Base-by-base conservation (phyloP, 371 early-diverging fungal genomes). In the Mucor velutinosus region DNA sequence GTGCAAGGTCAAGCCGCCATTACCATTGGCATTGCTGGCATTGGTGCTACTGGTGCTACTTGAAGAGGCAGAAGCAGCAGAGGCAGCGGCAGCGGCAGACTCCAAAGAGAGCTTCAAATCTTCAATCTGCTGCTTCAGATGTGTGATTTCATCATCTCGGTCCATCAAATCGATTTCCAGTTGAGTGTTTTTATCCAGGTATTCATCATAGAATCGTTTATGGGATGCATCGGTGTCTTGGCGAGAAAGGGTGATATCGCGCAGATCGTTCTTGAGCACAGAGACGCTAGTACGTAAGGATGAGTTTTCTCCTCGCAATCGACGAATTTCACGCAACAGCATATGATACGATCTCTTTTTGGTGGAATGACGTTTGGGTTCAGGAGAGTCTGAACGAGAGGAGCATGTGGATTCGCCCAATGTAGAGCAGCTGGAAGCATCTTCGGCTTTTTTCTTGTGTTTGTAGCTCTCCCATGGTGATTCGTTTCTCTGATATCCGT, bases 261-360 rank as follows among this genome's bases (percentile, higher is more conserved):
- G 73, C 2, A 84, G 56, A 35, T 84, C 84, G 27, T 76, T 71
- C 39, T 76, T 76, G 14, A 81, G 64, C 0, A 81, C 62, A 39
- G 75, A 64, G 10, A 84, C 77, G 35, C 72, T 79, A 8, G 63
- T 65, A 30, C 63, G 64, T 11, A 84, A 65, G 14, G 64, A 61
- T 3, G 61, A 64, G 56, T 84, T 84, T 62, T 84, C 84, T 14
- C 73, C 68, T 8, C 79, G 75, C 30, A 84, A 63, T 7, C 80
- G 75, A 37, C 77, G 74, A 15, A 84, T 75, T 68, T 84, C 80
- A 39, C 81, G 76, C 14, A 76, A 27, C 6, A 84, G 35, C 11
- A 71, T 37, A 45, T 74, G 72, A 23, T 71, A 65, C 8, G 75
- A 72, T 8, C 60, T 43, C 29, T 72, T 68, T 30, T 73, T 80